phyloP scores from a whole-genome alignment of 495 filamentous ascomycete genomes.

The Talaromyces proteolyticus region DNA sequence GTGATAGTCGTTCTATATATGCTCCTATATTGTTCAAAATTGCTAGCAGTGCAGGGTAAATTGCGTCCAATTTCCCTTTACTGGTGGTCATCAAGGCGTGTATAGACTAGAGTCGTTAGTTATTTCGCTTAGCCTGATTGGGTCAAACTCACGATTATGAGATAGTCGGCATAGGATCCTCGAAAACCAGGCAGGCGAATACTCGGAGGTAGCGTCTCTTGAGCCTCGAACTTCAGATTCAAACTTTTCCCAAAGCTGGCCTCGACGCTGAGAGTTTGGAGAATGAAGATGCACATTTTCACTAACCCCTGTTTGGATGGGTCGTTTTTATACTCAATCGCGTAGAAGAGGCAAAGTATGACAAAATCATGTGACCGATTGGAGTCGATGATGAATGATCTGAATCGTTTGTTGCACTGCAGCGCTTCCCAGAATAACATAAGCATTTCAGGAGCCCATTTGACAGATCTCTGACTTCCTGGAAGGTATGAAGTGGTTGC shows the following conservation, averaged over 20 bases:
- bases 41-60: constrained; percentile 88
- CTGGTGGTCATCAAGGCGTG: constrained; percentile 87
- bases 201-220: constrained; percentile 76
- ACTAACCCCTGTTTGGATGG: constrained; percentile 87
- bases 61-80: constrained; percentile 83
- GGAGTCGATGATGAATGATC: constrained; percentile 95
- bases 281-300: constrained; percentile 91
- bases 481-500: constrained; percentile 84
- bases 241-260: constrained; percentile 84
- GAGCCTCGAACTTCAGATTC: constrained; percentile 83
- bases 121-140: not conserved
- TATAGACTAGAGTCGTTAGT: constrained; percentile 64
- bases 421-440: constrained; percentile 97
- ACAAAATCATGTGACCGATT: constrained; percentile 91
- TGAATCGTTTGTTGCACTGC: constrained; percentile 96
- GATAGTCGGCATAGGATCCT: constrained; percentile 89
- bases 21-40: constrained; percentile 91
- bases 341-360: constrained; percentile 86
- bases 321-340: constrained; percentile 79
- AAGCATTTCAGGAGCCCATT: constrained; percentile 93
- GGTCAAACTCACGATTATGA: constrained; percentile 72
- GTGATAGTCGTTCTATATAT: constrained; percentile 69
- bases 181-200: constrained; percentile 79
- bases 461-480: constrained; percentile 71
- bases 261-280: constrained; percentile 94